Conservation (phyloP, 805 yeast species). For the Diddensiella caesifluorescens region DNA sequence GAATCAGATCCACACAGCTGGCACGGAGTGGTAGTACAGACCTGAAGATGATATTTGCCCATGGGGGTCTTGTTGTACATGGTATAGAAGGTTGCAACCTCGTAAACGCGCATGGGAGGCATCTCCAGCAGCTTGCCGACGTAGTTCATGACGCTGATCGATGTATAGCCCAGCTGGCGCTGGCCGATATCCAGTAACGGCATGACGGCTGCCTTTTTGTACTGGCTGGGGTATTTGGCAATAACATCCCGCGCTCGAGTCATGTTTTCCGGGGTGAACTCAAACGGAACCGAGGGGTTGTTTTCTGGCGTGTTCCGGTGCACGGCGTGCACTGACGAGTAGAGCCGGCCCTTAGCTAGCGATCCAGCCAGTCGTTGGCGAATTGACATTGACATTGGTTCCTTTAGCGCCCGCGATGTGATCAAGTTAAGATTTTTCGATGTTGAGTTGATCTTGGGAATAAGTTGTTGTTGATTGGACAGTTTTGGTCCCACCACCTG, state of each 20-base stretch:
- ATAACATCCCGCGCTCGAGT: slow-evolving; percentile 67
- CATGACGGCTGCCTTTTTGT: slow-evolving; percentile 85
- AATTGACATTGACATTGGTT: neutral
- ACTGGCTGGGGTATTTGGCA: slow-evolving; percentile 78
- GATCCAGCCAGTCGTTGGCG: neutral
- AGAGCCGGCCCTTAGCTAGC: neutral
- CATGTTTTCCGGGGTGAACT: slow-evolving; percentile 60
- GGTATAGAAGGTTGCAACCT: slow-evolving; percentile 87
- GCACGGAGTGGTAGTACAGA: slow-evolving; percentile 88
- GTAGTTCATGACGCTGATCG: slow-evolving; percentile 83
- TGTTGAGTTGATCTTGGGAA: neutral
- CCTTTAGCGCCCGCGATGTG: too few species aligned
- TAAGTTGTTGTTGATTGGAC: too few species aligned
- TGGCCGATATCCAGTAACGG: slow-evolving; percentile 82
- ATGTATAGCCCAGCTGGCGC: slow-evolving; percentile 80
- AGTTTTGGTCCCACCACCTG: too few species aligned
- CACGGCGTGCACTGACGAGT: slow-evolving; percentile 37
- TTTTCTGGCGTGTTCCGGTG: slow-evolving; percentile 70
- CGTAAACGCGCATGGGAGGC: slow-evolving; percentile 93
- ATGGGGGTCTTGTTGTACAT: slow-evolving; percentile 84
- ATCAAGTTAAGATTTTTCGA: neutral
- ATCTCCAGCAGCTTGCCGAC: slow-evolving; percentile 78
- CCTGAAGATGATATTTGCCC: slow-evolving; percentile 78
- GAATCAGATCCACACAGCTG: slow-evolving; percentile 78
- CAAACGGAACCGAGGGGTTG: slow-evolving; percentile 64